Evolutionary conservation across 306 rosid species (phyloP).

Genomic region (Prunus kanzakura): DNA sequence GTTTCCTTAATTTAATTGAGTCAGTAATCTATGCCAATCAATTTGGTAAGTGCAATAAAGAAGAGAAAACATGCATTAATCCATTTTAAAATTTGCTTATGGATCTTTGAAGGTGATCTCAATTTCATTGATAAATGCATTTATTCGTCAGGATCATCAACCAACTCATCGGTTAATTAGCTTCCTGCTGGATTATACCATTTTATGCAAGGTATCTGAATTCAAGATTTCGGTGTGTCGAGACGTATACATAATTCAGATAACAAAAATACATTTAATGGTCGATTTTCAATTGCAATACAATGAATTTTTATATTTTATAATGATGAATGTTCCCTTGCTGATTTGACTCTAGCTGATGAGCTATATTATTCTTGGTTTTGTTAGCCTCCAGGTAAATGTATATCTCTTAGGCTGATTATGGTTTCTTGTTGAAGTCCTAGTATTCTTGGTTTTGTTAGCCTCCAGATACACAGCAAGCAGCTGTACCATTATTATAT

Average conservation of each 20-base stretch:
- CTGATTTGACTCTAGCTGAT: no score
- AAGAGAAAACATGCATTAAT: not conserved
- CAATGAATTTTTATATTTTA: no score
- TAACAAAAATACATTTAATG: no score
- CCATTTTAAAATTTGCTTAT: not conserved
- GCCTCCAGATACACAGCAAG: no score
- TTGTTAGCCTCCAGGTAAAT: no score
- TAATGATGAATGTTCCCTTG: no score
- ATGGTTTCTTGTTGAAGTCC: not conserved
- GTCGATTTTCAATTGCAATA: no score
- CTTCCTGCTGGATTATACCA: not conserved
- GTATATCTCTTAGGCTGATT: no score
- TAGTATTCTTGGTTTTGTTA: not conserved
- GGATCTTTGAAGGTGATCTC: not conserved
- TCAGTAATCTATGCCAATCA: not conserved
- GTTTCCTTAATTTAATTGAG: not conserved
- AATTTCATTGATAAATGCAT: no score
- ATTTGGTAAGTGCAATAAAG: not conserved
- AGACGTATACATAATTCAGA: no score
- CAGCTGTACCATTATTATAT: not conserved
- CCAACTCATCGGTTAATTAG: not conserved
- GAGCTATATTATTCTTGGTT: no score
- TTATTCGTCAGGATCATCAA: not conserved
- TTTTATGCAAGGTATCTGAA: not conserved
- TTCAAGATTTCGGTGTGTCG: not conserved